These are phyloP conservation scores for Cadophora malorum DNA, from an alignment of 2,329 filamentous ascomycete genomes.

Conservation along the genomic window DNA sequence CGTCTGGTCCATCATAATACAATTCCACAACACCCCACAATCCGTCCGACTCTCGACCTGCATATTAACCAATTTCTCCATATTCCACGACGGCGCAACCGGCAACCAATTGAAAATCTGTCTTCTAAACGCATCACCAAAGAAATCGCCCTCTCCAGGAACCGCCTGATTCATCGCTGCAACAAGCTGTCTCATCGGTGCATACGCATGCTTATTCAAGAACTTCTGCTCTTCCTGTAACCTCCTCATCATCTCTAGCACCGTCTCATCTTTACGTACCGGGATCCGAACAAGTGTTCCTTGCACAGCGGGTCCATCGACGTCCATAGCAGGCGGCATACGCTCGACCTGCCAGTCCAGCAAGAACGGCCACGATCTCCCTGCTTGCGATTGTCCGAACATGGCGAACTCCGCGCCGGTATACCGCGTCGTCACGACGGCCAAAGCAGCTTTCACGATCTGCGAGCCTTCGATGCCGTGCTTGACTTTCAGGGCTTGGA, in stretches of 20 bases:
- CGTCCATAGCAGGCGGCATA: slow-evolving; percentile 27
- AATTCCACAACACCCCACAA: slow-evolving; percentile 28
- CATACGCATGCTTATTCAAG: slow-evolving; percentile 24
- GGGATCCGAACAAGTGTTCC: background rate
- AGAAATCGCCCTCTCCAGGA: slow-evolving; percentile 22
- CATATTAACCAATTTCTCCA: slow-evolving; percentile 22
- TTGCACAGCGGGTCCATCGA: slow-evolving; percentile 27
- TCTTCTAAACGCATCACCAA: slow-evolving; percentile 21
- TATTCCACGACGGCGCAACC: background rate
- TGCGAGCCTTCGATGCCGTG: slow-evolving; percentile 29
- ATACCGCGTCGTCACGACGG: slow-evolving; percentile 21
- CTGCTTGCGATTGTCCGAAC: slow-evolving; percentile 28
- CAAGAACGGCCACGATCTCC: slow-evolving; percentile 28
- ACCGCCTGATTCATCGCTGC: slow-evolving; percentile 12
- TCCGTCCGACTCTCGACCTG: slow-evolving; percentile 26
- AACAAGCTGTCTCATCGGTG: slow-evolving; percentile 20
- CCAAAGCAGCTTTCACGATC: slow-evolving; percentile 27
- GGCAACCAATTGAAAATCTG: slow-evolving; percentile 31
- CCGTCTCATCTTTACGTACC: slow-evolving; percentile 1
- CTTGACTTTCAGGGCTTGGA: slow-evolving; percentile 22
- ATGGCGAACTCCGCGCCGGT: slow-evolving; percentile 24
- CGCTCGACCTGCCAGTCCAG: slow-evolving; percentile 22
- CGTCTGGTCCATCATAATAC: slow-evolving; percentile 25
- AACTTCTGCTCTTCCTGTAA: slow-evolving; percentile 25
- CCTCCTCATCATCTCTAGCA: slow-evolving; percentile 14